These are phyloP conservation scores for Lachancea mirantina DNA, from an alignment of 805 yeast genomes.

Conservation along the genomic window DNA sequence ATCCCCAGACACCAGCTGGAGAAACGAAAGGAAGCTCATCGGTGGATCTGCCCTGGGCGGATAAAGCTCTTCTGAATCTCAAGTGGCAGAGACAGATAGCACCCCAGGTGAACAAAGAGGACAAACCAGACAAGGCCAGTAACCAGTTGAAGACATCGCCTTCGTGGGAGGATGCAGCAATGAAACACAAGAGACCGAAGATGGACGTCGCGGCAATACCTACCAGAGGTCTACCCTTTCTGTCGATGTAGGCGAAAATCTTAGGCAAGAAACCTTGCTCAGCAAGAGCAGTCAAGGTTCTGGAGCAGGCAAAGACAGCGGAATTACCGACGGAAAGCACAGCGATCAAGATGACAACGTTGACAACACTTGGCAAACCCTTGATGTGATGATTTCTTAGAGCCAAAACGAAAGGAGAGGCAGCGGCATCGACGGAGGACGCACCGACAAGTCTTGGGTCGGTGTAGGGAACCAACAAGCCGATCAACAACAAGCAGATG, in stretches of 20 bases:
- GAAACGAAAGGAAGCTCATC: conserved; percentile 63
- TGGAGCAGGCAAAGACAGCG: conserved; percentile 61
- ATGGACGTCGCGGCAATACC: conserved; percentile 44
- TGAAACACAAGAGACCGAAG: conserved; percentile 53
- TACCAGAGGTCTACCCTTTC: conserved; percentile 59
- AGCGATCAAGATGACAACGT: conserved; percentile 60
- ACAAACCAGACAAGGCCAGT: conserved; percentile 55
- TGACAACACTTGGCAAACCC: conserved; percentile 59
- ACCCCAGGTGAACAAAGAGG: conserved; percentile 58
- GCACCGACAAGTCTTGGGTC: conserved; percentile 40
- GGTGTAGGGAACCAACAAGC: conserved; percentile 49
- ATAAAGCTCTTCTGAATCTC: conserved; percentile 58
- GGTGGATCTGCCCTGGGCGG: conserved; percentile 57
- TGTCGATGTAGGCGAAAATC: conserved; percentile 52
- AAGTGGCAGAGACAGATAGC: conserved; percentile 53
- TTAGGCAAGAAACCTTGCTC: conserved; percentile 58
- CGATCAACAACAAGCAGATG: conserved; percentile 38
- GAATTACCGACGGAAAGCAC: conserved; percentile 68
- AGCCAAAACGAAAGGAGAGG: conserved; percentile 77
- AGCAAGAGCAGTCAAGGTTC: conserved; percentile 57
- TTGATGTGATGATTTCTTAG: conserved; percentile 54
- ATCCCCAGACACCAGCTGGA: conserved; percentile 62
- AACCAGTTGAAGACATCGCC: conserved; percentile 58
- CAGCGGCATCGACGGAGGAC: conserved; percentile 49
- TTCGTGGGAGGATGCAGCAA: conserved; percentile 46